A percentile compares a stretch with the other conserved stretches of the same genome.
phyloP scores from a whole-genome alignment of 2,329 filamentous ascomycete genomes.

The Colletotrichum sp. region DNA sequence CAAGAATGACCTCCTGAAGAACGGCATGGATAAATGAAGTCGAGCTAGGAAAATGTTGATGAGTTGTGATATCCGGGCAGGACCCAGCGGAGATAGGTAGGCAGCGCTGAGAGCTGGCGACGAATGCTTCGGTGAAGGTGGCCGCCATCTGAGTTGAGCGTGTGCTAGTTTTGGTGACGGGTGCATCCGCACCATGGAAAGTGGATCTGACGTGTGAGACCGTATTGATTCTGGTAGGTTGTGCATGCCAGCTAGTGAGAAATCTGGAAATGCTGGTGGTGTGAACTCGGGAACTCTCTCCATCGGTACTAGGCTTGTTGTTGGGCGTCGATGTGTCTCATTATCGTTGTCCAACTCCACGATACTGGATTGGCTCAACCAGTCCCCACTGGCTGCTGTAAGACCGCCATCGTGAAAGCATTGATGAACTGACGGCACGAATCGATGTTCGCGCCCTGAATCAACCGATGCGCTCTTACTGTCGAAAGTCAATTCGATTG shows the following conservation, averaged over 20 bases:
- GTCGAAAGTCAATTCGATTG: too few species aligned
- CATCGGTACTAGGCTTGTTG: not conserved
- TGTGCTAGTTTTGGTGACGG: not conserved
- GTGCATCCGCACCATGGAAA: not conserved
- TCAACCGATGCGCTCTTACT: not conserved
- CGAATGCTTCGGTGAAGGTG: not conserved
- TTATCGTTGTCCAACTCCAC: not conserved
- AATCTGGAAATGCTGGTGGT: not conserved
- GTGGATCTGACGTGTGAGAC: not conserved
- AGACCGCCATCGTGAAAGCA: not conserved
- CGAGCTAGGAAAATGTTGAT: not conserved
- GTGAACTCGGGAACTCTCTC: not conserved
- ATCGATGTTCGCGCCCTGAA: not conserved
- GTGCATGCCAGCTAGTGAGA: not conserved
- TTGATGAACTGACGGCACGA: not conserved
- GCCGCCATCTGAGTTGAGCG: not conserved
- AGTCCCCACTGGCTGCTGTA: not conserved
- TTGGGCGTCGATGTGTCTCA: not conserved
- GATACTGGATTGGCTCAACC: not conserved
- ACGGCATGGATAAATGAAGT: not conserved
- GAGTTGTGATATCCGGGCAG: not conserved
- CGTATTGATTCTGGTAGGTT: not conserved
- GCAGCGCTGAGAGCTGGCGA: not conserved
- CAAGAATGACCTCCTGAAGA: not conserved
- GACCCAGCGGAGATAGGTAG: not conserved